Evolutionary conservation across 1,139 yeast species (phyloP), one percentile per base, ranked within the genome.

Genomic region (Wickerhamiella infanticola): DNA sequence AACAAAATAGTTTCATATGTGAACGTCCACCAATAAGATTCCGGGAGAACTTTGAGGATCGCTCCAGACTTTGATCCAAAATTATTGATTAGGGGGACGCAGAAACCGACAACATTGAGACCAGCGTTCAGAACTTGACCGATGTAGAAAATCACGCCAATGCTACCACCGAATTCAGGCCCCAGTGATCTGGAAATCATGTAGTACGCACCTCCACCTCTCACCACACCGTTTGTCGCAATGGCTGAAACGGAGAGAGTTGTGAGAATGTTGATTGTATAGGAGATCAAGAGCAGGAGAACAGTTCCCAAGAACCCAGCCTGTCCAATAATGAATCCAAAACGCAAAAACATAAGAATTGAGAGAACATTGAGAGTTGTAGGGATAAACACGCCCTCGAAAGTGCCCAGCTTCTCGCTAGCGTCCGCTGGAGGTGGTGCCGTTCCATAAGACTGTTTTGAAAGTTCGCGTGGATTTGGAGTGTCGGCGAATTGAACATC

Each of bases 101-200:
- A 75, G 54, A 81, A 75, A 58, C 93, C 93, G 3, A 81, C 88
- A 42, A 81, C 84, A 59, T 81, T 81, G 65, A 81, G 70, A 33
- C 88, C 77, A 45, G 84, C 71, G 57, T 81, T 81, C 48, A 81
- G 65, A 18, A 81, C 80, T 62, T 81, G 93, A 2, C 93, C 93
- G 45, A 81, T 68, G 57, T 75, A 82, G 60, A 81, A 81, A 29
- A 81, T 81, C 24, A 81, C 70, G 2, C 93, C 93, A 47, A 81
- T 81, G n/a, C 84, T 76, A 4, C 90, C 93, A 6, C 93, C 93
- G 59, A 81, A 81, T 55, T 81, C 93, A 5, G 88, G 88, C 0
- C 93, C 93, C 48, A 81, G 65, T 18, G 83, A 76, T 49, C 93
- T 65, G 31, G 83, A 76, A 48, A 81, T 79, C 90, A 81, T 81